Evolutionary conservation across 1,284 basidiomycete species (phyloP), one percentile per base, ranked within the genome.

Genomic region (Mycena citricolor): DNA sequence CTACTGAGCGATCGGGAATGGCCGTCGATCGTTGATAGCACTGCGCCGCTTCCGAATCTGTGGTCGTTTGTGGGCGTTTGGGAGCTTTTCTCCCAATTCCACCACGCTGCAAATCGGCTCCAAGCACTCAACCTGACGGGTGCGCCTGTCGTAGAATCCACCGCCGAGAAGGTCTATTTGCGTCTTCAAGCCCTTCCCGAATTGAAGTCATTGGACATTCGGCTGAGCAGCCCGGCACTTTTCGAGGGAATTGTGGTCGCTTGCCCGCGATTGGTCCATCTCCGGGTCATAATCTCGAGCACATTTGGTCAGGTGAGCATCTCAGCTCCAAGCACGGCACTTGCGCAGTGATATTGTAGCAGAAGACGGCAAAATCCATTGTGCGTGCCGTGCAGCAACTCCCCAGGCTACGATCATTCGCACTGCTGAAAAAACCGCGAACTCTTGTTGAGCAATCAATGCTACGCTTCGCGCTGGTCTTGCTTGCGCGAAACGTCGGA

Each of bases 361-460:
- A n/a, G n/a, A 33, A 38, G 31, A 13, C 20, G 3, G 30, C 41
- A 10, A 6, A n/a, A 10, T 13, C n/a, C 4, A 29, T 47, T 6
- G 35, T 39, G 6, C 4, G 12, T 26, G 8, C 34, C 13, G 25
- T 49, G 20, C 42, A 23, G 4, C 8, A 11, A 12, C 47, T 49
- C 31, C 42, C 47, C n/a, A 24, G 30, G 20, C 34, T 49, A 8
- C 47, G 42, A 21, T 24, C 32, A 10, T 32, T 49, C 42, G 39
- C 41, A 17, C 37, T 49, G 3, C 37, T 36, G 32, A 40, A 39
- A 5, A 23, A 16, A 8, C 42, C 35, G 32, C 36, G 29, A 20
- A 12, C 25, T 32, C n/a, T n/a, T n/a, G 34, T 17, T 17, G 14
- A 25, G 25, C 23, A 16, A 8, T n/a, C 34, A 2, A 47, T 47